Evolutionary conservation across 1,139 yeast species (phyloP), one percentile per base, ranked within the genome.

Genomic region (Tardiomyces depauwii): DNA sequence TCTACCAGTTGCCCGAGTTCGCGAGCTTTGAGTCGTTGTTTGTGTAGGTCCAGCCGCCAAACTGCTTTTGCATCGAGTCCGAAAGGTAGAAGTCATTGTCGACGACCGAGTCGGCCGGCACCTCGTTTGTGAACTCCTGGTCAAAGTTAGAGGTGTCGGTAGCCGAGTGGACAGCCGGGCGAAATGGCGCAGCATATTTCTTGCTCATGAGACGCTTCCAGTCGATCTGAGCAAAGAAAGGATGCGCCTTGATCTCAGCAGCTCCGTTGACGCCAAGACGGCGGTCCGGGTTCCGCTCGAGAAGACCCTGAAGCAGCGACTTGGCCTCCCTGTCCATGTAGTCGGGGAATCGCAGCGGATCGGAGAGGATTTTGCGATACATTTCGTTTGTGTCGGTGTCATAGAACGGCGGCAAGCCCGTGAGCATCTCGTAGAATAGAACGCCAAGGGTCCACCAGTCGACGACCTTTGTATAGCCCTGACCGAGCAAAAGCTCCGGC

Each of bases 381-480:
- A 91, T 91, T 45, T 81, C 80, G 49, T 88, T 83, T n/a, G 84
- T 83, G 65, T 89, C 91, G 60, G 88, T 96, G 60, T 89, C 97
- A 62, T 86, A 91, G 62, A 88, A 91, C 42, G 96, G 96, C 9
- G 98, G 98, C 53, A 91, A 73, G 0, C 97, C 96, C 1, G 96
- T 88, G 53, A 93, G 73, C 98, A 93, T 93, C 62, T 91, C 98
- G 63, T 86, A 93, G 43, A 91, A 70, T 45, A 91, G 71, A 13
- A 93, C 91, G 41, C 98, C 98, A 55, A 91, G 72, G 1, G 98
- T 91, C 98, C 98, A 91, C 93, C 96, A 91, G 67, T 91, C 98
- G 18, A 91, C 97, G 18, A 84, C 83, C 62, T 95, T 80, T 4
- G 97, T 87, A 64, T 91, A 91, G 1, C 98, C 98, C 60, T 87